phyloP scores from a whole-genome alignment of 164 flowering plant genomes.

The Cinnamomum chago region DNA sequence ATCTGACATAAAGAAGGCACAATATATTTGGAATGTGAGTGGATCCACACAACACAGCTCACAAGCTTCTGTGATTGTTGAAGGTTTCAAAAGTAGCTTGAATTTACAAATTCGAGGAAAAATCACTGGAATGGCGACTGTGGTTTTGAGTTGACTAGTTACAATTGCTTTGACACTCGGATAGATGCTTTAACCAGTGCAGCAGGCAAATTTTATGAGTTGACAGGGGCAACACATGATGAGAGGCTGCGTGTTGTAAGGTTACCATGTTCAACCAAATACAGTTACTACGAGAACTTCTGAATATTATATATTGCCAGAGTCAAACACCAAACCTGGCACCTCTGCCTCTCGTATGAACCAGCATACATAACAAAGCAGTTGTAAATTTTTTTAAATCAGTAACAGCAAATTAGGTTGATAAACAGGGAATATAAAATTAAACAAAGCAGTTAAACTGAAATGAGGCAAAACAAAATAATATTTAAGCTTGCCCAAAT shows the following conservation, averaged over 20 bases:
- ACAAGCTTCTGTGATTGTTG: neutral
- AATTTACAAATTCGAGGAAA: neutral
- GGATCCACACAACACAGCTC: neutral
- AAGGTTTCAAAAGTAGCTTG: neutral
- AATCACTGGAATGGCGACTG: neutral
- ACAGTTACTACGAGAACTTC: neutral
- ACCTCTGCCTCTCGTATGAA: no score
- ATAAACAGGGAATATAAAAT: no score
- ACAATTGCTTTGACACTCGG: neutral
- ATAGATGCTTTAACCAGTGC: neutral
- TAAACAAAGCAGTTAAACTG: no score
- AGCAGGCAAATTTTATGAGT: neutral
- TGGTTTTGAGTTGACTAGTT: neutral
- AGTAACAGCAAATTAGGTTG: no score
- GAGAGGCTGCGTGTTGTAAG: neutral
- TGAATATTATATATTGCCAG: neutral
- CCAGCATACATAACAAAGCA: no score
- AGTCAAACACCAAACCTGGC: no score
- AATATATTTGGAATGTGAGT: neutral
- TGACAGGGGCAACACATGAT: neutral
- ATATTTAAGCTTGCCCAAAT: no score
- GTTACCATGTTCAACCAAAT: neutral
- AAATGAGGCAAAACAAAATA: no score
- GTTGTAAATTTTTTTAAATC: no score
- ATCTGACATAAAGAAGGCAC: neutral